phyloP scores from a whole-genome alignment of 768 basidiomycete genomes.

The Boletales sp. region DNA sequence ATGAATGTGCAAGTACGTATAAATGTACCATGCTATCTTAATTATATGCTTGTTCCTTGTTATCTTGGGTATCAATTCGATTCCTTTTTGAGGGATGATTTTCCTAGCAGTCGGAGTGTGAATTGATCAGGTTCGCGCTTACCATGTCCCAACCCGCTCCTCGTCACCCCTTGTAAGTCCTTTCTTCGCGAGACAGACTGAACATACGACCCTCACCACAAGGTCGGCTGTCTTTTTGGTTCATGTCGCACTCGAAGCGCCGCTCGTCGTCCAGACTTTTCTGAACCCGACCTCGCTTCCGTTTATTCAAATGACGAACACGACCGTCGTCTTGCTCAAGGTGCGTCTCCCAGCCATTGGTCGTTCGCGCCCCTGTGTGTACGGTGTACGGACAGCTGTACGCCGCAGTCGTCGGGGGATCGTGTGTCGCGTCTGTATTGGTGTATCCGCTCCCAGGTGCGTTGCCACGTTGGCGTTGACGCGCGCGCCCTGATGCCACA shows the following conservation, averaged over 20 bases:
- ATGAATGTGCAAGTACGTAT: too few relatives aligned
- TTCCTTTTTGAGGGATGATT: conserved; percentile 20
- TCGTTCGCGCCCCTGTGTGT: too few relatives aligned
- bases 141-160: conserved; percentile 18
- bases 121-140: not conserved
- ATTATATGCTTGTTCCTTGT: not conserved
- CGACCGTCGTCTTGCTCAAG: conserved; percentile 71
- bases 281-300: conserved; percentile 61
- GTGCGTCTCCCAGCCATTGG: conserved; percentile 29
- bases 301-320: conserved; percentile 81
- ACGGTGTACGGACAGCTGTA: conserved; percentile 50
- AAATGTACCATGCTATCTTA: conserved; percentile 8
- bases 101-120: conserved; percentile 25
- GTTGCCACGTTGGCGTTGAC: conserved; percentile 16
- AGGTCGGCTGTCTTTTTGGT: conserved; percentile 72
- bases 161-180: conserved; percentile 42
- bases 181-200: not conserved
- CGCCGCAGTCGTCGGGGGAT: conserved; percentile 54
- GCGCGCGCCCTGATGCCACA: not conserved
- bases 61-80: too few relatives aligned
- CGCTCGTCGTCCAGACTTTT: conserved; percentile 74
- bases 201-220: not conserved
- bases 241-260: conserved; percentile 76
- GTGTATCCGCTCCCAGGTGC: conserved; percentile 69
- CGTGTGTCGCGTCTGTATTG: conserved; percentile 61